Evolutionary conservation across 306 rosid species (phyloP), one percentile per base, ranked within the genome.

Genomic region (Hippophae tibetana): DNA sequence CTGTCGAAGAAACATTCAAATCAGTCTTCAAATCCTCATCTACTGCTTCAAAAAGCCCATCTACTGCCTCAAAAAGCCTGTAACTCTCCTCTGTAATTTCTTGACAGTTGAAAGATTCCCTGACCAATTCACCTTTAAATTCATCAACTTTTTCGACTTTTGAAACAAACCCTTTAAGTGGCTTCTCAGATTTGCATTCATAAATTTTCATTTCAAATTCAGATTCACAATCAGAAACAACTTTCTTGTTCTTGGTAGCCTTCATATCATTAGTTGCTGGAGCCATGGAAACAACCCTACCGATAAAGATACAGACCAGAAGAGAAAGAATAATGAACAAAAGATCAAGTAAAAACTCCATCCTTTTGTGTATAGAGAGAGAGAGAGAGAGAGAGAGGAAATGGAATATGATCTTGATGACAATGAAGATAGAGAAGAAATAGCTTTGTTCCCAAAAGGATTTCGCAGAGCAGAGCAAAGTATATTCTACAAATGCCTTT

Each of bases 331-430:
- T 69, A 61, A 80, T 52, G 9, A 75, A 49, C 8, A 62, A 63
- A 54, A 82, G 61, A 3, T 82, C 81, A 56, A 63, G 71, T 13
- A 86, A 61, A 50, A 80, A 44, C 71, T 80, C 89, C 89, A 86
- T 82, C 61, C 58, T 43, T 70, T 25, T 26, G 50, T 63, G 63
- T 44, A 43, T 43, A 49, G 56, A 62, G 47, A 43, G 52, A 49
- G 56, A 62, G 47, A 56, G 25, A 49, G 9, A 6, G 53, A 12
- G 42, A 23, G 41, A 49, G 61, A 10, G 41, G 13, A 5, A 57
- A 13, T n/a, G 5, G 47, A 62, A 40, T 31, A 3, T 11, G 23
- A 13, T 38, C 41, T 49, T 40, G 23, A 41, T n/a, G 55, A 14
- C 8, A 59, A 61, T 1, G 41, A 45, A 9, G 47, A 46, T 13